Evolutionary conservation across 2,329 filamentous ascomycete genomes (phyloP), one percentile per base, ranked within the genome.

Genomic region (Xylariaceae sp.): DNA sequence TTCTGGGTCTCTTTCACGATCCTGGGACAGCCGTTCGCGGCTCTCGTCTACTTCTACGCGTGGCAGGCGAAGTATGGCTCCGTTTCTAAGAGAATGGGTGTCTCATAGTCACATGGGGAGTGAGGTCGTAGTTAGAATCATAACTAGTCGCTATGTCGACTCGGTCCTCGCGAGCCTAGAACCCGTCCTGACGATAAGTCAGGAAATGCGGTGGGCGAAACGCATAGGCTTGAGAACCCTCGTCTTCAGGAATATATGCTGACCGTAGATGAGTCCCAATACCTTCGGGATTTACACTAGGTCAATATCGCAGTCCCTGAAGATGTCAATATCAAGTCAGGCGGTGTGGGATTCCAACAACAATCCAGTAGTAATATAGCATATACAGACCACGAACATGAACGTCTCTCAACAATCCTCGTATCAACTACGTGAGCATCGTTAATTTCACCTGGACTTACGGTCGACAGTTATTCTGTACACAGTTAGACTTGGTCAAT

Each of bases 61-160:
- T 99, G 94, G 93, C 93, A 97, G 76, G 91, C 91, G 57, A 97
- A 97, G 77, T 97, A 96, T 72, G 94, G 94, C 10, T 92, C 88
- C 68, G 88, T 92, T 18, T 90, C 83, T 65, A 78, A 76, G 54
- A 57, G 50, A 41, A 59, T 65, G 61, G 60, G 54, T n/a, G 37
- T 45, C 18, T 2, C 55, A 61, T 61, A 15, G n/a, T 59, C 41
- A 48, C 51, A n/a, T 62, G 23, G 3, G 13, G 2, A 2, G 8
- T 37, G 30, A 17, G 1, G 2, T 8, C 15, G 23, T 39, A 52
- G 2, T 15, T 52, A 37, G 41, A 11, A 47, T 35, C 11, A 37
- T 30, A 23, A 34, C 5, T 3, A 44, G 50, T 49, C 13, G 50
- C 23, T 34, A 55, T 57, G 51, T 30, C 17, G n/a, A 48, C 23